A percentile compares a stretch with the other conserved stretches of the same genome.
These are phyloP conservation scores for Aurifilum marmelostoma DNA, from an alignment of 2,329 filamentous ascomycete species.

Conservation along the genomic window DNA sequence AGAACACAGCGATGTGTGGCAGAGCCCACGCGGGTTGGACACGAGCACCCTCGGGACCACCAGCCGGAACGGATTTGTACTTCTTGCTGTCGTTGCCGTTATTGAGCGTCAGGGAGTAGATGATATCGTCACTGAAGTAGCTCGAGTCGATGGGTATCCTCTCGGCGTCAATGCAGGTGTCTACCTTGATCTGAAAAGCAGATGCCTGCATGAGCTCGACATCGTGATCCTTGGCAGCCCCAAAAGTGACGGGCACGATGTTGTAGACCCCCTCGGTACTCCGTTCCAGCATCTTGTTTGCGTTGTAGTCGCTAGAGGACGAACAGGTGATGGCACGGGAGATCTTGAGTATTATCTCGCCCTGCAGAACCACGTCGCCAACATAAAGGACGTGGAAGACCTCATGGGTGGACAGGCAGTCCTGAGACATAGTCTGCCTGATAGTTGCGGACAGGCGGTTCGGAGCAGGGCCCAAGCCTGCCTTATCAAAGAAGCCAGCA, in stretches of 20 bases:
- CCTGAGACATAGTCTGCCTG: constrained; percentile 53
- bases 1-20: constrained; percentile 55
- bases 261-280: constrained; percentile 51
- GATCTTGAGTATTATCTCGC: constrained; percentile 50
- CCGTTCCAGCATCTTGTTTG: constrained; percentile 36
- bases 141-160: constrained; percentile 35
- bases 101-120: constrained; percentile 46
- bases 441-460: constrained; percentile 47
- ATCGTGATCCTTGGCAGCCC: constrained; percentile 48
- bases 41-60: constrained; percentile 39
- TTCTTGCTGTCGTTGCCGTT: constrained; percentile 44
- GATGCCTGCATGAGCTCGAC: constrained; percentile 57
- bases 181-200: constrained; percentile 54
- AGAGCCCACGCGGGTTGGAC: constrained; percentile 50
- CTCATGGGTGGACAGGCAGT: constrained; percentile 48
- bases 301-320: constrained; percentile 38
- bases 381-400: constrained; percentile 55
- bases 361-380: constrained; percentile 45
- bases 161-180: constrained; percentile 49
- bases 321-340: constrained; percentile 52
- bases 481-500: constrained; percentile 37
- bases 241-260: constrained; percentile 55
- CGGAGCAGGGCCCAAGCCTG: constrained; percentile 40
- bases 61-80: constrained; percentile 41
- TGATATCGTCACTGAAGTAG: constrained; percentile 35